Conservation (phyloP, 768 basidiomycete genomes). For the Hortiboletus campestris region DNA sequence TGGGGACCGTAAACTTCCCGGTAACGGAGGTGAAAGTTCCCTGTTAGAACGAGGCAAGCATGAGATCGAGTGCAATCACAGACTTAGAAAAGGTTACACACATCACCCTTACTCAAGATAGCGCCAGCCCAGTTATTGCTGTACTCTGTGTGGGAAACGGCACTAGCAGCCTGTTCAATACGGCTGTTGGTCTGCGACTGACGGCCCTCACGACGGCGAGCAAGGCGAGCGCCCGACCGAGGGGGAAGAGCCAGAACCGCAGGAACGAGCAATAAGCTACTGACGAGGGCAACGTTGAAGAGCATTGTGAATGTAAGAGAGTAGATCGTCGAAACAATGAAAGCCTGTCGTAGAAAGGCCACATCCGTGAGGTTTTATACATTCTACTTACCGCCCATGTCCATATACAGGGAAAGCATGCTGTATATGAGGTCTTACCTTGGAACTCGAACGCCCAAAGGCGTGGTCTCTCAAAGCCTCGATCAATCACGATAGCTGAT, state of each 20-base stretch:
- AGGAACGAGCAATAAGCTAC: not conserved
- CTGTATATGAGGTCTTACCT: not conserved
- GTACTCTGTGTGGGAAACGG: not conserved
- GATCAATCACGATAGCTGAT: too few species aligned
- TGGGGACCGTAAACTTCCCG: constrained; percentile 8
- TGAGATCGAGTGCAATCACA: not conserved
- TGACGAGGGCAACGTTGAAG: not conserved
- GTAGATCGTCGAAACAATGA: not conserved
- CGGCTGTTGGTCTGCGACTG: not conserved
- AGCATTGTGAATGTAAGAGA: not conserved
- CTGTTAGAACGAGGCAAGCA: not conserved
- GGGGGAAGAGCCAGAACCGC: not conserved
- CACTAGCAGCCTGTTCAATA: not conserved
- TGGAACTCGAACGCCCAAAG: not conserved
- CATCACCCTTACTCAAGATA: not conserved
- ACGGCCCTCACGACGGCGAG: not conserved
- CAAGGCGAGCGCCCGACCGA: not conserved
- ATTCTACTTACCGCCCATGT: not conserved
- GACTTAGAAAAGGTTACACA: not conserved
- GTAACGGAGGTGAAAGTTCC: constrained; percentile 7
- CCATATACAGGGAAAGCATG: not conserved
- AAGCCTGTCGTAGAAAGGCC: not conserved
- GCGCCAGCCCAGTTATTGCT: constrained; percentile 12
- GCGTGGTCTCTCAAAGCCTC: too few species aligned
- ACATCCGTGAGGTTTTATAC: not conserved